Evolutionary conservation across 2,329 filamentous ascomycete genomes (phyloP).

Genomic region (Reticulascus tulasneorum): DNA sequence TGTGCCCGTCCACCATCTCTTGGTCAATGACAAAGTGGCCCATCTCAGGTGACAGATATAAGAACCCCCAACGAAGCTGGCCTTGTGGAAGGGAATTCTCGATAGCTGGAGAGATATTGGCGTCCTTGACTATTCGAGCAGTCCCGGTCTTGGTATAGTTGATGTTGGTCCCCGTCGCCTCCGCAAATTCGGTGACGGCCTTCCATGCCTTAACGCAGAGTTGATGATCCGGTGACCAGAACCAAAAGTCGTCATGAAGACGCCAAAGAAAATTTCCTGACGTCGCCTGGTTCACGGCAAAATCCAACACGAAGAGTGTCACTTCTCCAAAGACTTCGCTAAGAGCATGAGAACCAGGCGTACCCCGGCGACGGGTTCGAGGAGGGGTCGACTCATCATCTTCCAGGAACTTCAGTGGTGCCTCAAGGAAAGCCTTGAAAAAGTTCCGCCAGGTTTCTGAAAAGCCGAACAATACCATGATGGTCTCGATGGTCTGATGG

Average conservation of each 20-base stretch:
- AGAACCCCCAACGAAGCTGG: slow-evolving; percentile 51
- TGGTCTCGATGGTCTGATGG: slow-evolving; percentile 54
- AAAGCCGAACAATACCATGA: slow-evolving; percentile 57
- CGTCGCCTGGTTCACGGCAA: slow-evolving; percentile 56
- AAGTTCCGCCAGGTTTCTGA: slow-evolving; percentile 53
- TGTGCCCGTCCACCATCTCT: slow-evolving; percentile 47
- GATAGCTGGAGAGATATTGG: too few species aligned
- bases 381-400: slow-evolving; percentile 42
- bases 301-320: slow-evolving; percentile 62
- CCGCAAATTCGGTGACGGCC: slow-evolving; percentile 35
- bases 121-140: slow-evolving; percentile 22
- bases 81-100: slow-evolving; percentile 41
- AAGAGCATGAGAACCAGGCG: slow-evolving; percentile 56
- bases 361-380: slow-evolving; percentile 48
- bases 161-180: slow-evolving; percentile 30
- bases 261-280: slow-evolving; percentile 53
- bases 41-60: slow-evolving; percentile 38
- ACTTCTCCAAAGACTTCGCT: slow-evolving; percentile 58
- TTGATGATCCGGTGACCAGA: too few species aligned
- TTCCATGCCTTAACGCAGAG: slow-evolving; percentile 39
- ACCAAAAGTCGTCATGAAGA: slow-evolving; percentile 51
- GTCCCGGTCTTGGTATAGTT: slow-evolving; percentile 37
- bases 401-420: slow-evolving; percentile 49
- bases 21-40: slow-evolving; percentile 52
- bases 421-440: slow-evolving; percentile 55